Evolutionary conservation across 306 rosid species (phyloP).

Genomic region (Malus fusca): DNA sequence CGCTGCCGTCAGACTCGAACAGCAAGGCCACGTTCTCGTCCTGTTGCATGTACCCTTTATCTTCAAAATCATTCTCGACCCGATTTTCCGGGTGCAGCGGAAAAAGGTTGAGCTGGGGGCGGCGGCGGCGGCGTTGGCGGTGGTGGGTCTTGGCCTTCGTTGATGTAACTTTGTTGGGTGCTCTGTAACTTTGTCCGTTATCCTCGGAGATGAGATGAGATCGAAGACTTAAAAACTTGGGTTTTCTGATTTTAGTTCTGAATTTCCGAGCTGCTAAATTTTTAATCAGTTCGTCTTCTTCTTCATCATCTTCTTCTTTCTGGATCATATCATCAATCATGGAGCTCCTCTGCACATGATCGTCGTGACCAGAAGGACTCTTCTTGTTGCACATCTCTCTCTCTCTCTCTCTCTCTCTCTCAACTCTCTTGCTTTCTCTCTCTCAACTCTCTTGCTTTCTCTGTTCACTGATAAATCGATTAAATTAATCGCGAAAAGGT

Average conservation of each 20-base stretch:
- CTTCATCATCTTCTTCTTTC: neutral
- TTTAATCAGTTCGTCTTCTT: neutral
- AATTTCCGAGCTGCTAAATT: slow-evolving; percentile 19
- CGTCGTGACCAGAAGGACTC: slow-evolving; percentile 3
- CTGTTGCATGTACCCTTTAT: slow-evolving; percentile 11
- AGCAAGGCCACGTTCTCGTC: slow-evolving; percentile 64
- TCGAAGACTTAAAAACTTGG: slow-evolving; percentile 65
- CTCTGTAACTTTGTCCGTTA: neutral
- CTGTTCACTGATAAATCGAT: neutral
- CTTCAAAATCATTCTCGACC: slow-evolving; percentile 26
- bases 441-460: neutral
- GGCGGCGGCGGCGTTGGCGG: neutral
- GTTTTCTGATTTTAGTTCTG: slow-evolving; percentile 51
- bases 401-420: neutral
- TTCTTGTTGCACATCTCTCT: slow-evolving; percentile 44
- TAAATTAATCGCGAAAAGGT: neutral
- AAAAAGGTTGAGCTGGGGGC: slow-evolving; percentile 41
- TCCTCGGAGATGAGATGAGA: slow-evolving; percentile 20
- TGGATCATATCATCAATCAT: neutral
- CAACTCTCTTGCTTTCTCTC: too few species aligned
- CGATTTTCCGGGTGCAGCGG: slow-evolving; percentile 52
- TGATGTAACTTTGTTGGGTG: neutral
- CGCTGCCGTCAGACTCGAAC: slow-evolving; percentile 46
- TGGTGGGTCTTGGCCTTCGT: neutral
- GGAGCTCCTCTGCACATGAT: slow-evolving; percentile 1